Evolutionary conservation across 2,329 filamentous ascomycete species (phyloP).

Genomic region (Ophiognomonia clavigignenti-juglandacearum): DNA sequence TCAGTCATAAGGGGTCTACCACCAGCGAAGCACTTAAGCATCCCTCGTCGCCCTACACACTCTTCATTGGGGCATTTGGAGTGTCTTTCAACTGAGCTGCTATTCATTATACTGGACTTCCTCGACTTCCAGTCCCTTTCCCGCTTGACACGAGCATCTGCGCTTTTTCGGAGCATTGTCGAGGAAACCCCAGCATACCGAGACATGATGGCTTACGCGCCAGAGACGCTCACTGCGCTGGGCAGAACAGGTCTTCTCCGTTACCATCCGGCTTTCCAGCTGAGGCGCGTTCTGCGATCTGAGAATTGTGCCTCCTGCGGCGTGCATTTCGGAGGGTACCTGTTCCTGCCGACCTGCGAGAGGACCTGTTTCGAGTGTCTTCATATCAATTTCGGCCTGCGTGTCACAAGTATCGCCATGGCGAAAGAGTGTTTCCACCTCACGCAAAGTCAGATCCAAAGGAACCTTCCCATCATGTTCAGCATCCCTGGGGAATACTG

Average conservation of each 20-base stretch:
- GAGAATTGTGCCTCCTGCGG: slow-evolving; percentile 25
- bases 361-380: slow-evolving; percentile 27
- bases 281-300: slow-evolving; percentile 21
- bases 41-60: neutral
- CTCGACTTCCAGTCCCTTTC: neutral
- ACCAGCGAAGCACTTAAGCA: neutral
- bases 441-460: slow-evolving; percentile 18
- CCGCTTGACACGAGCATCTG: neutral
- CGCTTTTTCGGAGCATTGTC: neutral
- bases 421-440: slow-evolving; percentile 23
- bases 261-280: slow-evolving; percentile 18
- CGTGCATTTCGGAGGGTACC: slow-evolving; percentile 23
- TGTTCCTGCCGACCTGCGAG: slow-evolving; percentile 28
- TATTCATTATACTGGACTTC: neutral
- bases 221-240: slow-evolving; percentile 22
- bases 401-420: slow-evolving; percentile 20
- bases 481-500: slow-evolving; percentile 22
- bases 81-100: neutral
- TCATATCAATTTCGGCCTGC: slow-evolving; percentile 19
- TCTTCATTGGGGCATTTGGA: neutral
- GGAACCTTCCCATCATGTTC: slow-evolving; percentile 17
- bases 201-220: slow-evolving; percentile 36
- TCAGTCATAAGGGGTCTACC: neutral
- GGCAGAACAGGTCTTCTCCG: slow-evolving; percentile 20
- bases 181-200: slow-evolving; percentile 27